Base-by-base conservation (phyloP, 495 filamentous ascomycete genomes). In the Diplogelasinospora grovesii region DNA sequence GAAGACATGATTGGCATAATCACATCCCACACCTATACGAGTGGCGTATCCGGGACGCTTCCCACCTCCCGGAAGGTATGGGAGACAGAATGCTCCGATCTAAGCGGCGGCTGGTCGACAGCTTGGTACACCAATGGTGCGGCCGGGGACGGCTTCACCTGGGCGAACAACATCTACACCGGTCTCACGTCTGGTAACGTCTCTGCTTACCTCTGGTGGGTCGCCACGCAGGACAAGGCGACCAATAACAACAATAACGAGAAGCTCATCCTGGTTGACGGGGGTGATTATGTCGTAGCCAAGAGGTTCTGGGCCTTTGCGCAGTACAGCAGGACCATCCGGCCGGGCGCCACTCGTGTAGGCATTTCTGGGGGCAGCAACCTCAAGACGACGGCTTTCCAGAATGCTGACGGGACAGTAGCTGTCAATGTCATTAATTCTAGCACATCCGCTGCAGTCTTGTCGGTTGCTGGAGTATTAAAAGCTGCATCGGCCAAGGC, bases 121-220 rank as follows among this genome's bases (percentile, higher is more conserved):
- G 59, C 57, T 4, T 81, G 75, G 71, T 73, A 73, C 36, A 48
- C 56, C 14, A 56, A 41, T 25, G 71, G 71, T 13, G 63, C 46
- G 9, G 47, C 54, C 4, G 66, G 67, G 15, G 75, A 81, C 41
- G 75, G 74, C 3, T 50, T 71, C 30, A 68, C 67, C 1, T 81
- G 77, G 77, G 77, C 77, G 1, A 69, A 64, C 39, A 61, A 67
- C 36, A 71, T 77, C 24, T 61, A 66, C n/a, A 56, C 55, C 4
- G 66, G 54, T 4, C 49, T 78, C 25, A 61, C 60, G 16, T 46
- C 60, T 11, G 61, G 58, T 2, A 69, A 72, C 42, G 41, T 69
- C 9, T 66, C 60, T 21, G 73, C 58, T 5, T 74, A 70, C 42
- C 57, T 78, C 3, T 77, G 71, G 54, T 75, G 75, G 73, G 61